Evolutionary conservation across 208 protist species (phyloP), one percentile per base, ranked within the genome.

Genomic region (Acanthamoeba culbertsoni): DNA sequence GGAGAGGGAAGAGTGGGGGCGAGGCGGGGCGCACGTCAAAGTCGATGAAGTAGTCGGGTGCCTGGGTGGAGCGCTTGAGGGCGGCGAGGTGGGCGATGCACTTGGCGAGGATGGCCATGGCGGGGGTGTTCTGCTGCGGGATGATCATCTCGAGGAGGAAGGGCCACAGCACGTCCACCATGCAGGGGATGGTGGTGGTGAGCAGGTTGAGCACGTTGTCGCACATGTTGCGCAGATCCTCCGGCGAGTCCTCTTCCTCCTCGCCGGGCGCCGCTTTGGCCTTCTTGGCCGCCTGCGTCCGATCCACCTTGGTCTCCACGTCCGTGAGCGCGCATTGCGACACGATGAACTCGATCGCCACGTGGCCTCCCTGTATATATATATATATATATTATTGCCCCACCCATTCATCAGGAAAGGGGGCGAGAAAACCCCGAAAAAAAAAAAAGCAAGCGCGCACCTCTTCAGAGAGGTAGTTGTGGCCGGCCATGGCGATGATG

Each of bases 81-180:
- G 68, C 68, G 42, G 68, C 95, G 14, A 95, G 48, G 45, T 90
- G 57, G 14, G 75, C 62, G 35, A 95, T 4, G n/a, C 79, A 95
- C 37, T 94, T 95, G 37, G 75, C 86, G 18, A 96, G 33, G 1
- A 94, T 65, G 2, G 93, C 57, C 37, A 92, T 43, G 2, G 94
- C 51, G 5, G 43, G 79, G 12, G 88, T 95, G 26, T 92, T 95
- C n/a, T 94, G 35, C 4, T 51, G 31, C 18, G 79, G 48, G 18
- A 93, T 45, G 2, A 96, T 0, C 31, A 57, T 53, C 48, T 96
- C 95, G 42, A 96, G 91, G 1, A 96, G 45, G 48, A 88, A 96
- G 40, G 95, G 95, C 93, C 93, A 96, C 5, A 96, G 53, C 12
- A 96, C 93, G 18, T 94, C 42, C 33, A 96, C 92, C 94, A 96